Evolutionary conservation across 306 rosid species (phyloP).

Genomic region (Amphicarpaea edgeworthii): DNA sequence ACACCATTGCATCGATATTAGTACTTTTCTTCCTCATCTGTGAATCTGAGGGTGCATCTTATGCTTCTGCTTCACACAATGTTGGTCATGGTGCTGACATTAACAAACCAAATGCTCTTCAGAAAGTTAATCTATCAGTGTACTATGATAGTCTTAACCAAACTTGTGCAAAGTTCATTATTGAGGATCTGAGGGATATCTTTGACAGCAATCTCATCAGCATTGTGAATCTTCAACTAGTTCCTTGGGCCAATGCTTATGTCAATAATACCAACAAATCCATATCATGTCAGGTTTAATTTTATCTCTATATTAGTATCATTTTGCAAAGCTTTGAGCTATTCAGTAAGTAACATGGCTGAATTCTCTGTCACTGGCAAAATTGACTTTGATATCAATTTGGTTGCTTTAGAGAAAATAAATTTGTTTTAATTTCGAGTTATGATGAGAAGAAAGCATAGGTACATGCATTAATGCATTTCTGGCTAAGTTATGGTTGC

Average conservation of each 20-base stretch:
- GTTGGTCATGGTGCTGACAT: neutral
- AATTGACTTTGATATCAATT: neutral
- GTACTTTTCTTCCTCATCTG: constrained; percentile 43
- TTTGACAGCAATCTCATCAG: constrained; percentile 54
- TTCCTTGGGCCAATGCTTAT: constrained; percentile 64
- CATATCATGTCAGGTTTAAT: constrained; percentile 63
- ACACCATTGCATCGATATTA: constrained; percentile 31
- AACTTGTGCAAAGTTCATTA: constrained; percentile 54
- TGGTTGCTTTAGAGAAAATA: constrained; percentile 24
- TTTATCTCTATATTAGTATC: constrained; percentile 4
- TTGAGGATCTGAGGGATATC: constrained; percentile 48
- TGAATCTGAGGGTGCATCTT: constrained; percentile 43
- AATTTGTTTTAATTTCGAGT: neutral
- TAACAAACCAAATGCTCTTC: constrained; percentile 2
- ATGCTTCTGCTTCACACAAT: constrained; percentile 31
- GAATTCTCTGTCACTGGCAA: neutral
- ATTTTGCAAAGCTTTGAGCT: neutral
- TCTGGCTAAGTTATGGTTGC: neutral
- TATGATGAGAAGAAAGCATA: neutral
- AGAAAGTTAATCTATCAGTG: constrained; percentile 64
- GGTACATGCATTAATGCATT: too few relatives aligned
- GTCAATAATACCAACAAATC: constrained; percentile 45
- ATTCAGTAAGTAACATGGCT: neutral
- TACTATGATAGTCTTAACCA: constrained; percentile 58
- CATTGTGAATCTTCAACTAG: constrained; percentile 60